Conservation (phyloP, 23 red algal species). For the Gracilariopsis chorda region DNA sequence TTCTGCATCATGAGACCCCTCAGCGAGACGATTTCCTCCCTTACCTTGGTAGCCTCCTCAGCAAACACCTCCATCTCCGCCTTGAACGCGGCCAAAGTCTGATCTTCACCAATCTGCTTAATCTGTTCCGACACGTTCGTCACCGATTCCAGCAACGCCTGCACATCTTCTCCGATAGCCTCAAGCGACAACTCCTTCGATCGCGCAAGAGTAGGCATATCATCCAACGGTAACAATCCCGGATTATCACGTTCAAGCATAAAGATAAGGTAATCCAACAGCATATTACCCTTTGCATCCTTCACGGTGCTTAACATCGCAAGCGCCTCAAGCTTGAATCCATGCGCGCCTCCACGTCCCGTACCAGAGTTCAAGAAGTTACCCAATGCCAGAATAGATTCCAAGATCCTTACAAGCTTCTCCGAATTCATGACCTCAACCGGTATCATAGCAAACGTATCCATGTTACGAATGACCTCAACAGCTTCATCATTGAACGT, state of each 20-base stretch:
- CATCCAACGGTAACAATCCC: conserved; percentile 80
- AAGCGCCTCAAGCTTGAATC: conserved; percentile 92
- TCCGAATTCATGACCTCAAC: conserved; percentile 82
- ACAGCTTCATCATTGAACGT: conserved; percentile 92
- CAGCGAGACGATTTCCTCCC: conserved; percentile 90
- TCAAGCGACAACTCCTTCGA: conserved; percentile 85
- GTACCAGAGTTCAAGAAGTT: conserved; percentile 96
- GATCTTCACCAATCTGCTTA: conserved; percentile 75
- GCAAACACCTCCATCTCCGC: conserved; percentile 92
- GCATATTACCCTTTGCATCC: conserved; percentile 71
- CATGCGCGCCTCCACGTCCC: conserved; percentile 76
- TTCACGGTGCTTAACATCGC: conserved; percentile 83
- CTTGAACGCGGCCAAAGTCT: conserved; percentile 78
- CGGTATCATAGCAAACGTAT: conserved; percentile 87
- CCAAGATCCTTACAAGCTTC: conserved; percentile 64
- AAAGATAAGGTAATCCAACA: conserved; percentile 76
- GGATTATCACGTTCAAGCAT: conserved; percentile 62
- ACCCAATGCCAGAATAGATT: conserved; percentile 83
- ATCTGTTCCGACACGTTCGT: conserved; percentile 88
- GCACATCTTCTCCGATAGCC: conserved; percentile 84
- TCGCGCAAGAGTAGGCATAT: conserved; percentile 70
- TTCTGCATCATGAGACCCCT: conserved; percentile 82
- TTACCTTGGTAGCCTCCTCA: conserved; percentile 68
- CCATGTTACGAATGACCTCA: conserved; percentile 89
- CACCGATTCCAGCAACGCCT: conserved; percentile 74